Conservation (phyloP, 768 basidiomycete species). For the Royoungia palumana region DNA sequence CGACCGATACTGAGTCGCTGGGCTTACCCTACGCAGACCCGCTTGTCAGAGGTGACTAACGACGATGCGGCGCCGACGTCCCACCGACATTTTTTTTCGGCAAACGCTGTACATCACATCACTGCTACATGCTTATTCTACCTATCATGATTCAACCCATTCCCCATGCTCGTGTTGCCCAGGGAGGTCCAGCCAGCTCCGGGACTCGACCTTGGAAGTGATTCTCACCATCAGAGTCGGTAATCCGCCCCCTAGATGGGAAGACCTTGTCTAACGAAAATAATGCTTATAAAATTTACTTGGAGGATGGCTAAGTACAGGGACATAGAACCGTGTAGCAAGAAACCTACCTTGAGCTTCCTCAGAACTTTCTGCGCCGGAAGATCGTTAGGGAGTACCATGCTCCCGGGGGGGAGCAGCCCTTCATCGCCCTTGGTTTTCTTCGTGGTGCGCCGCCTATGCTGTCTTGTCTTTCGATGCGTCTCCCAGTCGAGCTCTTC, state of each 20-base stretch:
- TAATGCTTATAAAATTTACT: background rate
- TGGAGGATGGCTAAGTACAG: background rate
- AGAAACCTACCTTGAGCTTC: conserved; percentile 7
- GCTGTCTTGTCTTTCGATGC: conserved; percentile 55
- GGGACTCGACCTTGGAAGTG: too few species aligned
- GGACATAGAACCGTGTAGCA: background rate
- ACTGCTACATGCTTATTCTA: conserved; percentile 8
- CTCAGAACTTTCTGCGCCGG: conserved; percentile 7
- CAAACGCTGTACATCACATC: conserved; percentile 9
- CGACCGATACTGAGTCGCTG: conserved; percentile 11
- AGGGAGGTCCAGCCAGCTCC: background rate
- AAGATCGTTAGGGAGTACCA: conserved; percentile 1
- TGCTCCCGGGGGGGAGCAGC: background rate
- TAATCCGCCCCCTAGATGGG: background rate
- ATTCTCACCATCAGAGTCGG: too few species aligned
- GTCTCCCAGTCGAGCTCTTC: conserved; percentile 52
- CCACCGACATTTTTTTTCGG: conserved; percentile 21
- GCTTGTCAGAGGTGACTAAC: conserved; percentile 20
- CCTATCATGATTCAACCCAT: conserved; percentile 13
- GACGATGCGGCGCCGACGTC: conserved; percentile 19
- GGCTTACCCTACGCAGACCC: conserved; percentile 17
- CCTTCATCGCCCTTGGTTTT: conserved; percentile 12
- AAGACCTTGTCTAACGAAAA: background rate
- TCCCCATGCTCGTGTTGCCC: background rate
- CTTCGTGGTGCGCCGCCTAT: conserved; percentile 46